Percentiles rank a stretch among this genome's conserved stretches.
These are phyloP conservation scores for Ilyonectria robusta DNA, from an alignment of 2,329 filamentous ascomycete genomes.

Conservation along the genomic window DNA sequence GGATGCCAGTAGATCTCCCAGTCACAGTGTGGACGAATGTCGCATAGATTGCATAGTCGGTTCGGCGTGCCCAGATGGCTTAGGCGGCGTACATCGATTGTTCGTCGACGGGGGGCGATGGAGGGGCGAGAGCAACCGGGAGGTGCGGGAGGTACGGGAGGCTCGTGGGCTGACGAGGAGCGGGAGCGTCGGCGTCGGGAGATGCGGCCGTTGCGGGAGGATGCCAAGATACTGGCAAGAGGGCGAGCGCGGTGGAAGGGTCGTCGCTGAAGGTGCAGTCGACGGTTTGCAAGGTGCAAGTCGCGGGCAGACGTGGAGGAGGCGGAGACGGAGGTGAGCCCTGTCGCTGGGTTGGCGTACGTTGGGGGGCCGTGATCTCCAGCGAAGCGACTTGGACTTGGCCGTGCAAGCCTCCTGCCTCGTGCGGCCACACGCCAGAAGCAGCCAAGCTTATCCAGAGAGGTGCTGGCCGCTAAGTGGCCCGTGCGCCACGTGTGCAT, in stretches of 20 bases:
- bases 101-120: conserved; percentile 43
- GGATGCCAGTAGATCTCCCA: conserved; percentile 35
- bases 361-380: conserved; percentile 31
- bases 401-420: conserved; percentile 38
- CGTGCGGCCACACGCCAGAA: conserved; percentile 37
- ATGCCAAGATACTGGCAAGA: conserved; percentile 14
- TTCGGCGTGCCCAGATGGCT: conserved; percentile 44
- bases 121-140: conserved; percentile 45
- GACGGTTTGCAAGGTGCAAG: conserved; percentile 17
- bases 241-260: conserved; percentile 30
- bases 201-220: conserved; percentile 34
- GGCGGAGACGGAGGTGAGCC: conserved; percentile 37
- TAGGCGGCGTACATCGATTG: conserved; percentile 48
- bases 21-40: conserved; percentile 45
- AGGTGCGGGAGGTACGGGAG: conserved; percentile 44
- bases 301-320: conserved; percentile 28
- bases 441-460: conserved; percentile 28
- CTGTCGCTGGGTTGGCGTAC: conserved; percentile 26
- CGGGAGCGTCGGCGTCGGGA: conserved; percentile 26
- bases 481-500: conserved; percentile 37
- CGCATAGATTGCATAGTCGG: conserved; percentile 52
- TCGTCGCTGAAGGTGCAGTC: conserved; percentile 27
- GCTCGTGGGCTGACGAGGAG: conserved; percentile 40
- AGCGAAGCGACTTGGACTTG: conserved; percentile 33
- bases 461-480: conserved; percentile 25